Evolutionary conservation across 768 basidiomycete species (phyloP), one percentile per base, ranked within the genome.

Genomic region (Pleurotus tuber-regium): DNA sequence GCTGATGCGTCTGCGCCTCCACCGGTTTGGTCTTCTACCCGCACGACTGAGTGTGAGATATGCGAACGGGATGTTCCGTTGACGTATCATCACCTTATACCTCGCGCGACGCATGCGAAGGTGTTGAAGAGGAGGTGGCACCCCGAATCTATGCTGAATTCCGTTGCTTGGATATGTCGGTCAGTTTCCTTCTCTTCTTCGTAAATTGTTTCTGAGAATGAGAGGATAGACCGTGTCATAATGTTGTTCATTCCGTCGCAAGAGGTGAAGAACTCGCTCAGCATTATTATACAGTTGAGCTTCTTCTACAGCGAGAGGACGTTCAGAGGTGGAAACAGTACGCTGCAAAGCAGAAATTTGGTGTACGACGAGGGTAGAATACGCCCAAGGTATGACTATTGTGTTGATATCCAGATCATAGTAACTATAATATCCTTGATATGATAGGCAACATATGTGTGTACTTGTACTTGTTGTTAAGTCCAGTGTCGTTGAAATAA

Each of bases 21-120:
- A 9, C 79, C 78, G 0, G 65, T 71, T 6, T 83, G 81, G 82
- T 70, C 69, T 10, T 65, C 70, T 10, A 83, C 83, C 19, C 70
- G 82, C 5, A 73, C 75, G 23, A 66, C 55, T 14, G 76, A 77
- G 56, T 84, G 83, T 66, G 80, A 83, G 66, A 78, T 85, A 21
- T 85, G 83, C 61, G 72, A 73, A 55, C 70, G 81, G n/a, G 71
- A 70, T 44, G 72, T 82, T 2, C 78, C 76, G 9, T 63, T 83
- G 59, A 83, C 82, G 16, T 84, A 82, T 58, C 81, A 83, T 61
- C 81, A 83, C 53, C 71, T 84, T 25, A 79, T 84, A 39, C 82
- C 82, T 1, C 71, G 77, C 23, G 74, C 75, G 18, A 71, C 65
- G 14, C 82, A 85, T 53, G 65, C 69, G 2, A 83, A 80, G 60